A percentile compares a stretch with the other conserved stretches of the same genome.
Conservation (phyloP, 108 stramenopile genomes). For the Seminavis robusta region DNA sequence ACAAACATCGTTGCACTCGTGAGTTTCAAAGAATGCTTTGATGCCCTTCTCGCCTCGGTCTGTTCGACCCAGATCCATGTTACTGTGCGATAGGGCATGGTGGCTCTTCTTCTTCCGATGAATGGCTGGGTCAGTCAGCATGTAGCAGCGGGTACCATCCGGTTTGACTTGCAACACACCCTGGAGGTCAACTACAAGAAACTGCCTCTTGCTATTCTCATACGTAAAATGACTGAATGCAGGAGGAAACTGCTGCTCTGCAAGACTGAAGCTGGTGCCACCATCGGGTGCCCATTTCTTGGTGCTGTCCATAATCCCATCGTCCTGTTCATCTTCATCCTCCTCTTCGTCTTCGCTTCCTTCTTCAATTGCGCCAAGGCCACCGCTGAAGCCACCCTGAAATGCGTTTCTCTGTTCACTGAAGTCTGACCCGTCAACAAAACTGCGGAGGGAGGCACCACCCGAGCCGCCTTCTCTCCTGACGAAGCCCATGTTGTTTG, state of each 20-base stretch:
- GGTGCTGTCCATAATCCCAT: not conserved
- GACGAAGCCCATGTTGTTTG: constrained; percentile 34
- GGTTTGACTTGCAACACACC: constrained; percentile 25
- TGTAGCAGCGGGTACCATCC: constrained; percentile 19
- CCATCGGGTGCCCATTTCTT: too few relatives aligned
- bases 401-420: not conserved
- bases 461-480: constrained; percentile 11
- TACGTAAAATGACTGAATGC: constrained; percentile 52
- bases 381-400: not conserved
- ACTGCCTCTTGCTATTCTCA: constrained; percentile 22
- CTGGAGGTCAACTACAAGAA: constrained; percentile 53
- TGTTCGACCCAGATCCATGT: constrained; percentile 27
- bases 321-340: constrained; percentile 1
- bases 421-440: constrained; percentile 1
- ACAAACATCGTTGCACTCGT: constrained; percentile 34
- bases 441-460: constrained; percentile 1
- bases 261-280: too few relatives aligned
- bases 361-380: constrained; percentile 47
- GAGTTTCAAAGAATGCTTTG: constrained; percentile 38
- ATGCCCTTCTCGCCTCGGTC: constrained; percentile 40
- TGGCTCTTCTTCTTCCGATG: constrained; percentile 21
- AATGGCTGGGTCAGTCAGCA: constrained; percentile 46
- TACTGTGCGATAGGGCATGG: not conserved
- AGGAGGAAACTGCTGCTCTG: constrained; percentile 38
- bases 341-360: constrained; percentile 25